Evolutionary conservation across 2,329 filamentous ascomycete genomes (phyloP), one percentile per base, ranked within the genome.

Genomic region (Calonectria pauciramosa): DNA sequence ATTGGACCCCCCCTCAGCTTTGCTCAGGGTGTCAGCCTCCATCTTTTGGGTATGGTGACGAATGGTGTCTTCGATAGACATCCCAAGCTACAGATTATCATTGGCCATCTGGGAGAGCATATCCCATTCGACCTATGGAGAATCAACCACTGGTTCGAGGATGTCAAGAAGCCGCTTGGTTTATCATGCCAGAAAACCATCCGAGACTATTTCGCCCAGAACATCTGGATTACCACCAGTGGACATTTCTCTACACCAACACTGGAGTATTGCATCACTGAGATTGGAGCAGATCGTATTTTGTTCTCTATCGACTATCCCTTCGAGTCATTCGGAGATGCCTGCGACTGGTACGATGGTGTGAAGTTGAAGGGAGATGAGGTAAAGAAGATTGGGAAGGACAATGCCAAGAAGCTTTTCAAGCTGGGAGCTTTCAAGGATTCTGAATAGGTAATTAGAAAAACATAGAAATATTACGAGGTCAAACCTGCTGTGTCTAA

Each of bases 1-100:
- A 84, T 93, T 56, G 92, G 91, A 0, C 90, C 91, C 1, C 90
- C 91, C 0, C 86, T 91, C 9, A 88, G 86, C 70, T 92, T 93
- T 65, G 90, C 90, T 4, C 88, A 91, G 0, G 91, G 89, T 8
- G 90, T 93, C 70, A 89, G 86, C 73, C 86, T 93, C 0, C 91
- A 93, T 80, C 83, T 89, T 0, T 84, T 93, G 14, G 86, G 87
- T 20, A 86, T 89, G 82, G 84, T 89, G 18, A 87, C 86, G 66
- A 89, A 88, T 75, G 88, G 88, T 59, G 86, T 89, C n/a, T 89
- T 89, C 63, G 88, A 89, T 71, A 83, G 87, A 26, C 84, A 87
- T 70, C 88, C 88, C 4, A 85, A 84, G 73, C 82, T 88, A 5
- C 84, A 89, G 75, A 74, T 89, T 34, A 84, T 89, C 63, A 82